Evolutionary conservation across 306 rosid genomes (phyloP).

Genomic region (Oemleria cerasiformis): DNA sequence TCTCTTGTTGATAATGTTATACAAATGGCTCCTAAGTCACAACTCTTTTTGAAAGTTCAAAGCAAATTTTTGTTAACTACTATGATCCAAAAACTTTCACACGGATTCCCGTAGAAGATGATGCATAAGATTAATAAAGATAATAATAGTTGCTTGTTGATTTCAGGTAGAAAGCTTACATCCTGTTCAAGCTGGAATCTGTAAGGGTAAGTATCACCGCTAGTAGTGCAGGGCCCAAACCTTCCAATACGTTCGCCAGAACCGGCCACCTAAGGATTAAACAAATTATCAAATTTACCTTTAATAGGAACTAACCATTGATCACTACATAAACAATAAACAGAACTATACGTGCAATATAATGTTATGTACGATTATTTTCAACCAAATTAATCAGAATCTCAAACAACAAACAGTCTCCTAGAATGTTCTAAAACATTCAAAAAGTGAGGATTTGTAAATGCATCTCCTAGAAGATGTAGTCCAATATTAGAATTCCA

Average conservation of each 20-base stretch:
- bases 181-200: slow-evolving; percentile 71
- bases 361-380: neutral
- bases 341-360: neutral
- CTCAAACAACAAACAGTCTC: neutral
- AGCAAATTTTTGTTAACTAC: neutral
- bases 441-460: no score
- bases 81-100: neutral
- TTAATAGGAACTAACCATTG: neutral
- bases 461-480: no score
- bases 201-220: slow-evolving; percentile 29
- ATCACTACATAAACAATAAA: neutral
- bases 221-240: slow-evolving; percentile 29
- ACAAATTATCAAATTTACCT: slow-evolving; percentile 19
- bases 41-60: neutral
- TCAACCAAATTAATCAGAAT: neutral
- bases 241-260: slow-evolving; percentile 22
- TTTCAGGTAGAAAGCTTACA: slow-evolving; percentile 42
- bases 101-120: neutral
- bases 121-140: neutral
- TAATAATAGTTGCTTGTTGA: neutral
- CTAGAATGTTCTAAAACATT: neutral
- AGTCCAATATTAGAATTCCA: neutral
- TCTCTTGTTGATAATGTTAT: neutral
- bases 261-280: slow-evolving; percentile 39
- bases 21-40: neutral